These are phyloP conservation scores for Boeremia exigua DNA, from an alignment of 2,329 filamentous ascomycete genomes.

Conservation along the genomic window DNA sequence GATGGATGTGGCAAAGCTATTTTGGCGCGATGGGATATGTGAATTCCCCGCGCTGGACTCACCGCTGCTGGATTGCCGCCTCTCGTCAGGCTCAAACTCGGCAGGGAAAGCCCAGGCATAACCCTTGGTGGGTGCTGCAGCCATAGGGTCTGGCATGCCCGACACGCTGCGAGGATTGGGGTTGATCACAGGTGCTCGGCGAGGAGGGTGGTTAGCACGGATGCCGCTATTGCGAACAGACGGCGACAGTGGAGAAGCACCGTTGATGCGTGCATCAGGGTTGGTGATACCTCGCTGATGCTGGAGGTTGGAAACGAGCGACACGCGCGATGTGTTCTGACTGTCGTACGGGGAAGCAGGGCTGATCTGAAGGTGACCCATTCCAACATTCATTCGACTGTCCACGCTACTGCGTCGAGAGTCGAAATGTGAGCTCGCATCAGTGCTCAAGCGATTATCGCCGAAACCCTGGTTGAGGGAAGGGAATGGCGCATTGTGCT, in stretches of 20 bases:
- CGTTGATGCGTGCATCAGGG: slow-evolving; percentile 50
- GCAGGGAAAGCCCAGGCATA: slow-evolving; percentile 86
- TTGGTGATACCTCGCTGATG: slow-evolving; percentile 60
- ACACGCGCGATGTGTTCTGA: slow-evolving; percentile 77
- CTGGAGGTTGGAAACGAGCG: slow-evolving; percentile 73
- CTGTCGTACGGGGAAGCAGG: slow-evolving; percentile 74
- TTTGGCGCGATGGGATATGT: slow-evolving; percentile 69
- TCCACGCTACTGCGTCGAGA: slow-evolving; percentile 80
- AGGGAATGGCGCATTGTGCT: slow-evolving; percentile 54
- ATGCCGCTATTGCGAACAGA: slow-evolving; percentile 43
- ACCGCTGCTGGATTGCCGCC: slow-evolving; percentile 56
- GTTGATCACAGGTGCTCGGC: slow-evolving; percentile 76
- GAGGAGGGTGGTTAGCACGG: slow-evolving; percentile 50
- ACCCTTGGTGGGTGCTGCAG: slow-evolving; percentile 80
- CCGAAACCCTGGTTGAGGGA: slow-evolving; percentile 62
- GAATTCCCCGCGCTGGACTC: slow-evolving; percentile 58
- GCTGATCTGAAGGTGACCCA: slow-evolving; percentile 72
- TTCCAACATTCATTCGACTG: slow-evolving; percentile 75
- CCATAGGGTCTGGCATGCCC: slow-evolving; percentile 68
- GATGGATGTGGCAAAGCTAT: slow-evolving; percentile 77
- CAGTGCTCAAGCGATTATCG: slow-evolving; percentile 56
- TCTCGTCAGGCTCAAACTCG: slow-evolving; percentile 64
- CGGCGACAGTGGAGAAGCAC: slow-evolving; percentile 54
- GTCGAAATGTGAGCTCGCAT: slow-evolving; percentile 57
- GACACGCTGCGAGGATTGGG: slow-evolving; percentile 67